phyloP scores from a whole-genome alignment of 1,284 basidiomycete species.

The Fomitiporia mediterranea region DNA sequence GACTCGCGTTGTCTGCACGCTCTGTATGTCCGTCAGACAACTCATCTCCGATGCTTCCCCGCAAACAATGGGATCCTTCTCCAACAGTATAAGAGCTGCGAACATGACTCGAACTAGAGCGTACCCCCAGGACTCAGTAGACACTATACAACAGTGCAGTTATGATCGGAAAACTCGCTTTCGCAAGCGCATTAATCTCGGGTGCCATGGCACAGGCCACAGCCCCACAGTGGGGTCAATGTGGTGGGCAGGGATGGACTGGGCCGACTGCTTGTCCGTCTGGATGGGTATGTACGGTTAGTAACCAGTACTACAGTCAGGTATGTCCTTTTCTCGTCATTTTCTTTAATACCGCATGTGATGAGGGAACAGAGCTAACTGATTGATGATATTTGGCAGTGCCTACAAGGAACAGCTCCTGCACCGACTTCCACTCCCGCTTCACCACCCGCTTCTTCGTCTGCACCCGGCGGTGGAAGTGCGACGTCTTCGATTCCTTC shows the following conservation, averaged over 20 bases:
- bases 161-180: conserved; percentile 11
- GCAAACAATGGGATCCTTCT: neutral
- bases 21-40: neutral
- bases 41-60: conserved; percentile 14
- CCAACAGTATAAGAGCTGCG: neutral
- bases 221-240: conserved; percentile 34
- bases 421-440: conserved; percentile 9
- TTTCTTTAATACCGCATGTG: neutral
- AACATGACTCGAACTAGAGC: neutral
- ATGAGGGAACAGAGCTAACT: too few relatives aligned
- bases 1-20: too few relatives aligned
- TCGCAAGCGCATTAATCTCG: conserved; percentile 22
- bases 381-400: too few relatives aligned
- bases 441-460: conserved; percentile 30
- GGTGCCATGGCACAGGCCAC: conserved; percentile 27
- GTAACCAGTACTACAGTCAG: conserved; percentile 40
- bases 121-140: neutral
- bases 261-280: conserved; percentile 44
- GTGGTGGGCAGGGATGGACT: conserved; percentile 45
- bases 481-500: conserved; percentile 33
- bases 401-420: conserved; percentile 38
- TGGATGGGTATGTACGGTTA: conserved; percentile 44
- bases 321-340: neutral
- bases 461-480: conserved; percentile 27
- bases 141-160: neutral